Evolutionary conservation across 257 asterid genomes (phyloP), one percentile per base, ranked within the genome.

Genomic region (Echium plantagineum): DNA sequence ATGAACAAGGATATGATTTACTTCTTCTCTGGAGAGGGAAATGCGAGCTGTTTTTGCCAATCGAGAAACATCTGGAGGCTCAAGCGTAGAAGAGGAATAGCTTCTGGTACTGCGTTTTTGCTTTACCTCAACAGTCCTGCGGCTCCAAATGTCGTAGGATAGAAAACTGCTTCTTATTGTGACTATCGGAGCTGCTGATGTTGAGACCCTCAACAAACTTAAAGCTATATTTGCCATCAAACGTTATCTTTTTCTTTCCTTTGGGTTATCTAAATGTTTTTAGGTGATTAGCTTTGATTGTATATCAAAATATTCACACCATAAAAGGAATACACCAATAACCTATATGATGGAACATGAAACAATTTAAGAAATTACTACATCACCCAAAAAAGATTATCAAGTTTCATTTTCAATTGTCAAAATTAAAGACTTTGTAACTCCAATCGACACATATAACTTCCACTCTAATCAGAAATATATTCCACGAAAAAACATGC

Each of bases 1-100:
- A 42, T 12, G 13, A 42, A 12, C 49, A 42, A 42, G 2, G 72
- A 42, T 42, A 42, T 10, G 4, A 13, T 42, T 42, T 78, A 83
- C 84, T 69, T 83, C 74, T 32, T 71, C 62, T 12, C 80, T 68
- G n/a, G 81, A 74, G 63, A 89, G 81, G 54, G 87, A 86, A 70
- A 89, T 89, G 19, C 72, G 88, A 72, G 98, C 95, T 9, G 95
- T 83, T 73, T 82, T 79, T 26, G 96, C 95, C 64, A 91, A 71
- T 52, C 76, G 83, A 42, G 76, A 46, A 48, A 90, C 93, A 70
- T 85, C 73, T 5, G 93, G 93, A 22, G 91, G 83, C 60, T 83
- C 85, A 52, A 88, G 90, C 32, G 80, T 72, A 21, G 84, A 81
- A 65, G 74, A 79, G 30, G 57, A 75, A 0, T 75, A 38, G 54